Percentiles rank a stretch among this genome's conserved stretches.
These are phyloP conservation scores for Dinochytrium kinnereticum DNA, from an alignment of 371 early-diverging fungal genomes.

Conservation along the genomic window DNA sequence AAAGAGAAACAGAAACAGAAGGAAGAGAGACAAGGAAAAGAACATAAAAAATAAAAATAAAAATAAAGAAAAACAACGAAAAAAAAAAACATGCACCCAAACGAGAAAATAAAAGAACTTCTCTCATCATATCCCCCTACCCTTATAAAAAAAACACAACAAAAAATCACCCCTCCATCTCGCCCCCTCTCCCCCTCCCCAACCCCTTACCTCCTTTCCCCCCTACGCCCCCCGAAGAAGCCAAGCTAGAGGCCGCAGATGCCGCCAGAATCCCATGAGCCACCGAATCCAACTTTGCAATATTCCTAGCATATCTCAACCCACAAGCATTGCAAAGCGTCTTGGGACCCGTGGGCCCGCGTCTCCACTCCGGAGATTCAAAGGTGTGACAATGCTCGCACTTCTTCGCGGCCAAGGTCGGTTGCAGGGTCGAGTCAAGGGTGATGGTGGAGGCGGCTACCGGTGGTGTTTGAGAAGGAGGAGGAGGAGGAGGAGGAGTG, in stretches of 20 bases:
- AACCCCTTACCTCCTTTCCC: not conserved
- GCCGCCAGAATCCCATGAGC: constrained; percentile 8
- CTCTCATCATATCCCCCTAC: too few species aligned
- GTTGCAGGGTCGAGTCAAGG: too few species aligned
- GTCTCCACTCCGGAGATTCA: not conserved
- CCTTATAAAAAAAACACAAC: too few species aligned
- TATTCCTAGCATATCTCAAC: constrained; percentile 6
- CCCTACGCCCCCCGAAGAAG: not conserved
- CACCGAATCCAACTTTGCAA: constrained; percentile 1
- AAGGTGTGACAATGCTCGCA: constrained; percentile 2
- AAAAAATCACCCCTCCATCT: too few species aligned
- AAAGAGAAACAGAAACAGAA: too few species aligned
- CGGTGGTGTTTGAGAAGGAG: not conserved
- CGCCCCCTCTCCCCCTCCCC: too few species aligned
- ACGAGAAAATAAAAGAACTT: too few species aligned
- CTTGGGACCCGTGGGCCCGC: constrained; percentile 6
- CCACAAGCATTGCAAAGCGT: constrained; percentile 5
- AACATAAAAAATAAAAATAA: too few species aligned
- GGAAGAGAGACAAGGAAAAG: too few species aligned
- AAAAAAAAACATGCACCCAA: too few species aligned
- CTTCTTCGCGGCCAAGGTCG: not conserved
- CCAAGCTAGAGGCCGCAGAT: not conserved
- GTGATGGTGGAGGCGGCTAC: not conserved
- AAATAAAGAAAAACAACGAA: too few species aligned
- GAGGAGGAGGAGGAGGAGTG: not conserved